Evolutionary conservation across 2,329 filamentous ascomycete species (phyloP).

Genomic region (Colletotrichum kahawae): DNA sequence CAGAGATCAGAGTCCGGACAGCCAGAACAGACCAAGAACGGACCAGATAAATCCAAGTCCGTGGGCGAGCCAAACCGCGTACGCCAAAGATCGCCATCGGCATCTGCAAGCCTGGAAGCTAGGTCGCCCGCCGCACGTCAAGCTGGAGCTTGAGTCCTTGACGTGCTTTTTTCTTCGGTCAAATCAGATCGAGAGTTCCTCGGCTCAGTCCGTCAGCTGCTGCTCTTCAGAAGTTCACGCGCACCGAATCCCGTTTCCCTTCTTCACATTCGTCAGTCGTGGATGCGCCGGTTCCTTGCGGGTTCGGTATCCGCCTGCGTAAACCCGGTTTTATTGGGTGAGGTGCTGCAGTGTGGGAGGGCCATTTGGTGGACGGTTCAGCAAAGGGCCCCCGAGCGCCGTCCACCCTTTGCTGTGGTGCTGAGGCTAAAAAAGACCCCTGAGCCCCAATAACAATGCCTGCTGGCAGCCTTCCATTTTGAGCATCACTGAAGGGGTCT

Average conservation of each 20-base stretch:
- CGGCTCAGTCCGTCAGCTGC: not conserved
- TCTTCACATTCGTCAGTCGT: not conserved
- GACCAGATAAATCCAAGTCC: not conserved
- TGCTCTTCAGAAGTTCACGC: not conserved
- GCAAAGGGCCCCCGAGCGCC: slow-evolving; percentile 3
- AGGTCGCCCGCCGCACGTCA: not conserved
- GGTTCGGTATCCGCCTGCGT: not conserved
- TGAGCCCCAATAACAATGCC: slow-evolving; percentile 8
- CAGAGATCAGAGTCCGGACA: not conserved
- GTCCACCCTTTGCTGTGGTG: not conserved
- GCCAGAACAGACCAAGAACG: not conserved
- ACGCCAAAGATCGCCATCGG: slow-evolving; percentile 14
- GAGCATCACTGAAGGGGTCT: not conserved
- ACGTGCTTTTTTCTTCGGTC: not conserved
- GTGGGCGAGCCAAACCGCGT: slow-evolving; percentile 1
- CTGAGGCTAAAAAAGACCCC: slow-evolving; percentile 5
- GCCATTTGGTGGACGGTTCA: slow-evolving; percentile 5
- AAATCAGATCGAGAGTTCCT: not conserved
- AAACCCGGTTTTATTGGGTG: not conserved
- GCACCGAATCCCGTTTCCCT: not conserved
- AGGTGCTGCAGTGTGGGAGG: not conserved
- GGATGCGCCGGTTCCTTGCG: not conserved
- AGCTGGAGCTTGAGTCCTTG: not conserved
- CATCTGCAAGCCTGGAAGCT: not conserved
- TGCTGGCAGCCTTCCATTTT: slow-evolving; percentile 8